These are phyloP conservation scores for Beauveria scarabaeidicola DNA, from an alignment of 2,329 filamentous ascomycete species.

Conservation along the genomic window DNA sequence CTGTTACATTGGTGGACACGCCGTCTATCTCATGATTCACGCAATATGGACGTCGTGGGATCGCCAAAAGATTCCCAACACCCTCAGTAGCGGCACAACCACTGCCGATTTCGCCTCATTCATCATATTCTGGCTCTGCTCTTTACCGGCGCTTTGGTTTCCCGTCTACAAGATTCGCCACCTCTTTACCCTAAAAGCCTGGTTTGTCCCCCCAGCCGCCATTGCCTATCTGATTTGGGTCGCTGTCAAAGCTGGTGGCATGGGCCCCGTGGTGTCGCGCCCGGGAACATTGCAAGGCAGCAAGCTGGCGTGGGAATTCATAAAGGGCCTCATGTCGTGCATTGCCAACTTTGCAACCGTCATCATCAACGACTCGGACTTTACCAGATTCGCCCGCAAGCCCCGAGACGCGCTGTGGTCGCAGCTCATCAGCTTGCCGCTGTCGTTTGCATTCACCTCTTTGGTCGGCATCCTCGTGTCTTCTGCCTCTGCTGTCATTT, in stretches of 20 bases:
- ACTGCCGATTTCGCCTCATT: conserved; percentile 73
- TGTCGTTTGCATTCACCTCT: conserved; percentile 67
- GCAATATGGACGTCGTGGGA: conserved; percentile 70
- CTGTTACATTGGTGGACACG: conserved; percentile 74
- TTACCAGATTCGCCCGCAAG: conserved; percentile 71
- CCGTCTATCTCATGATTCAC: conserved; percentile 81
- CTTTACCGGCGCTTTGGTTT: conserved; percentile 79
- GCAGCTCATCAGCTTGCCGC: conserved; percentile 66
- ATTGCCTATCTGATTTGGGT: conserved; percentile 85
- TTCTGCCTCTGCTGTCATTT: conserved; percentile 62
- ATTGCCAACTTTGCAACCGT: conserved; percentile 88
- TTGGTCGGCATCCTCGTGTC: conserved; percentile 77
- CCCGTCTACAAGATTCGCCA: conserved; percentile 84
- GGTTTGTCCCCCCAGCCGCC: conserved; percentile 71
- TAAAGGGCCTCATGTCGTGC: conserved; percentile 78
- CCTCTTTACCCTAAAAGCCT: conserved; percentile 83
- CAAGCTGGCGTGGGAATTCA: conserved; percentile 68
- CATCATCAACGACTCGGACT: conserved; percentile 77
- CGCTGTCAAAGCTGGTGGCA: conserved; percentile 68
- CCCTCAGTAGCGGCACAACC: conserved; percentile 41
- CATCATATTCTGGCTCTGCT: conserved; percentile 77
- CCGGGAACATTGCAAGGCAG: conserved; percentile 54
- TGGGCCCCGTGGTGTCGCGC: conserved; percentile 74
- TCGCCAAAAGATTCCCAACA: conserved; percentile 50
- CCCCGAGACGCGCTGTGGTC: conserved; percentile 75